phyloP scores from a whole-genome alignment of 768 basidiomycete genomes.

The Trametes cinnabarina region DNA sequence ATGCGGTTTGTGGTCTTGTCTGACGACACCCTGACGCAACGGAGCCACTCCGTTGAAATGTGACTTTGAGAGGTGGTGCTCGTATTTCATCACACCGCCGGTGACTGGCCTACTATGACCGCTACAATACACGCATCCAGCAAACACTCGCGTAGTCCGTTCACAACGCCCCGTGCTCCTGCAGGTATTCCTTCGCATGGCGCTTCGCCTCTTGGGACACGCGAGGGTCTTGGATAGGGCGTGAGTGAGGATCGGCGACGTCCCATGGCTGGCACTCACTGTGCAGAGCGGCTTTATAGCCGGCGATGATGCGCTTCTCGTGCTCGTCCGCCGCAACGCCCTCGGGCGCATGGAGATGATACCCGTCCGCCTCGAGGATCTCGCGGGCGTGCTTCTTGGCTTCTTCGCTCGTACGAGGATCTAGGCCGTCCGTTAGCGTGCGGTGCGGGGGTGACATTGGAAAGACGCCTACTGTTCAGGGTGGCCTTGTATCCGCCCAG shows the following conservation, averaged over 20 bases:
- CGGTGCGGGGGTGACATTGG: neutral
- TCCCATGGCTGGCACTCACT: conserved; percentile 35
- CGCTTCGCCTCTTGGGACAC: conserved; percentile 49
- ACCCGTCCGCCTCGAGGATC: conserved; percentile 46
- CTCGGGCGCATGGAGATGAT: conserved; percentile 29
- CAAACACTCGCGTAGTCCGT: too few relatives aligned
- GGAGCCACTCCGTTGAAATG: neutral
- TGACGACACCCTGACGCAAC: neutral
- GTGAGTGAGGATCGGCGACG: neutral
- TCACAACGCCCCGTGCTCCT: conserved; percentile 28
- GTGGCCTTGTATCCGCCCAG: conserved; percentile 50
- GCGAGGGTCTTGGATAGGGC: conserved; percentile 36
- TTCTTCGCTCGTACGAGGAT: conserved; percentile 16
- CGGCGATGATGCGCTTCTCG: conserved; percentile 44
- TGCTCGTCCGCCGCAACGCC: conserved; percentile 39
- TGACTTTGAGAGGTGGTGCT: too few relatives aligned
- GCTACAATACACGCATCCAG: too few relatives aligned
- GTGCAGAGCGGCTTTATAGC: conserved; percentile 52
- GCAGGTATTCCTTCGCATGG: conserved; percentile 44
- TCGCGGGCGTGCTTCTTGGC: conserved; percentile 56
- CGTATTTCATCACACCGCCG: too few relatives aligned
- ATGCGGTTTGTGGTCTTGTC: too few relatives aligned
- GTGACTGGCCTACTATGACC: too few relatives aligned
- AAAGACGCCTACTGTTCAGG: conserved; percentile 34
- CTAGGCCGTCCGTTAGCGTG: neutral